Evolutionary conservation across 495 filamentous ascomycete genomes (phyloP).

Genomic region (Opeltia flavorubescens): DNA sequence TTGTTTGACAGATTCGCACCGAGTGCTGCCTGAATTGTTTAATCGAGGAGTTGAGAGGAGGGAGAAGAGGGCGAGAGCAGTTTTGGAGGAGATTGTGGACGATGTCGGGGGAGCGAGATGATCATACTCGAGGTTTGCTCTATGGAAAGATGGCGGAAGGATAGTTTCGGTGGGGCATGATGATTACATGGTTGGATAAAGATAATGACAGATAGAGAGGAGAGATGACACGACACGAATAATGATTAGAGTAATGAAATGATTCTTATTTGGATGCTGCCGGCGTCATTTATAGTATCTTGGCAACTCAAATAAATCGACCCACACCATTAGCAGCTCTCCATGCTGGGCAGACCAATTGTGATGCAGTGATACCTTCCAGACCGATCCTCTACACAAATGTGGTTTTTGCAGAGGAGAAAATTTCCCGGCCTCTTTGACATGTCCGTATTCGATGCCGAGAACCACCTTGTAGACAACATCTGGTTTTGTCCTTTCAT

Average conservation of each 20-base stretch:
- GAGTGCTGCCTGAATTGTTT: constrained; percentile 45
- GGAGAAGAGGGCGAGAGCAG: constrained; percentile 37
- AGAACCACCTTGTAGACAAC: no score
- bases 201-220: background rate
- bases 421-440: no score
- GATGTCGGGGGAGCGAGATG: constrained; percentile 24
- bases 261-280: background rate
- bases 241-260: background rate
- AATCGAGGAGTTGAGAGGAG: constrained; percentile 41
- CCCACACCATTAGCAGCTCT: no score
- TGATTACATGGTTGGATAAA: background rate
- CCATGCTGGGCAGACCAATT: no score
- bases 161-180: background rate
- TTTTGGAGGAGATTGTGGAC: constrained; percentile 33
- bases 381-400: no score
- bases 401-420: no score
- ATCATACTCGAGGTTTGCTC: background rate
- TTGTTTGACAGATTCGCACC: constrained; percentile 29
- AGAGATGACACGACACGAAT: background rate
- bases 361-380: no score
- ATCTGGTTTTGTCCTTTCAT: no score
- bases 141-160: background rate
- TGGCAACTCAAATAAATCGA: no score
- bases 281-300: no score
- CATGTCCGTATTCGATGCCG: no score